phyloP scores from a whole-genome alignment of 192 early-diverging fungal genomes.

The Coemansia sp. region DNA sequence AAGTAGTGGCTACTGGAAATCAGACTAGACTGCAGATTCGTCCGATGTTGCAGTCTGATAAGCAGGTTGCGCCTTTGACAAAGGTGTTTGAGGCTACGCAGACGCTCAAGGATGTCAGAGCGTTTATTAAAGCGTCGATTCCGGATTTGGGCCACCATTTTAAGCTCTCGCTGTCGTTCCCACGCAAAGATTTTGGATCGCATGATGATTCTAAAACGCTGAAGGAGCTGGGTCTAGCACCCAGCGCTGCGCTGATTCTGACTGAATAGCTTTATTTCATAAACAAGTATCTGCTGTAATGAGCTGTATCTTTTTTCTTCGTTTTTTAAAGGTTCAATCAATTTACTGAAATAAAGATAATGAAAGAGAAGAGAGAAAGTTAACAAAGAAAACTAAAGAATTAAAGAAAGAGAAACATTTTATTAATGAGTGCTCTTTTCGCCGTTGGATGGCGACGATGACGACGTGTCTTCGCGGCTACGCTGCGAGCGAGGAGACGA shows the following conservation, averaged over 20 bases:
- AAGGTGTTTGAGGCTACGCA: conserved; percentile 60
- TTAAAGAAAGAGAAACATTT: background rate
- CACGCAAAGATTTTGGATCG: conserved; percentile 60
- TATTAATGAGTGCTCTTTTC: conserved; percentile 14
- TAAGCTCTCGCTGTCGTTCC: conserved; percentile 65
- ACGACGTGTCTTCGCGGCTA: conserved; percentile 9
- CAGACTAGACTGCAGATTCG: conserved; percentile 71
- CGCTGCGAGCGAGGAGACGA: conserved; percentile 22
- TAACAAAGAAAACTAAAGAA: background rate
- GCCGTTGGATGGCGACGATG: background rate
- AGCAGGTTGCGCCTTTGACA: conserved; percentile 57
- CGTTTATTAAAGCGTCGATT: conserved; percentile 49
- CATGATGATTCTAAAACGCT: conserved; percentile 60
- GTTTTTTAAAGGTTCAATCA: background rate
- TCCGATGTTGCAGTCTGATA: conserved; percentile 29
- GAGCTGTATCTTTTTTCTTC: background rate
- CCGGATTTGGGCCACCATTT: conserved; percentile 37
- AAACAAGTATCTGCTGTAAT: too few species aligned
- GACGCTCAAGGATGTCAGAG: conserved; percentile 57
- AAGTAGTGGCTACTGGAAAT: conserved; percentile 28
- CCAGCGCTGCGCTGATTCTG: conserved; percentile 62
- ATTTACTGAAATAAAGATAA: background rate
- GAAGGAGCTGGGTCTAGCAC: conserved; percentile 65
- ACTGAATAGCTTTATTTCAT: conserved; percentile 23
- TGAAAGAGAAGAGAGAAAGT: background rate